A percentile compares a stretch with the other conserved stretches of the same genome.
Evolutionary conservation across 352 stramenopile genomes (phyloP).

Genomic region (Plasmopara muralis): DNA sequence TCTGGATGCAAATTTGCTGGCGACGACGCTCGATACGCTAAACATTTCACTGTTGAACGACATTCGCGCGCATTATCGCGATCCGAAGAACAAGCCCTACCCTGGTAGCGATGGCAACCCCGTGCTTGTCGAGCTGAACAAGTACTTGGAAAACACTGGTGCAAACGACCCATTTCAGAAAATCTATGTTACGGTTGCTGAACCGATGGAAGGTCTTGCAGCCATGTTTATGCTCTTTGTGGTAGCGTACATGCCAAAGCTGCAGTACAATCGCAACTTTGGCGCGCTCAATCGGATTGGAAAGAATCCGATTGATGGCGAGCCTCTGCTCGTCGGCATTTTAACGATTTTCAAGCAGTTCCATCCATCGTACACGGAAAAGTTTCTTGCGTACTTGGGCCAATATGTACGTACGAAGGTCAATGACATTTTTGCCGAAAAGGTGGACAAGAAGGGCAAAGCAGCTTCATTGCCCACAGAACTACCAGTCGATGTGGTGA

Average conservation of each 20-base stretch:
- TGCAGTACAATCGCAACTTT: conserved; percentile 90
- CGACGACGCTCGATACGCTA: conserved; percentile 83
- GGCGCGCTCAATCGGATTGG: conserved; percentile 82
- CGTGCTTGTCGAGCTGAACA: conserved; percentile 87
- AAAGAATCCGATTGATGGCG: conserved; percentile 90
- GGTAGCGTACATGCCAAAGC: conserved; percentile 89
- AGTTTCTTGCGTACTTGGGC: conserved; percentile 89
- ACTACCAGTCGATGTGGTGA: conserved; percentile 76
- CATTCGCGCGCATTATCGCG: conserved; percentile 80
- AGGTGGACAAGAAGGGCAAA: conserved; percentile 46
- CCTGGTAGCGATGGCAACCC: conserved; percentile 70
- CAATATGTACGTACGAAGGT: conserved; percentile 90
- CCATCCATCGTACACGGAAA: conserved; percentile 90
- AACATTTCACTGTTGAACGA: conserved; percentile 88
- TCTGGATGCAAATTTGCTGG: conserved; percentile 88
- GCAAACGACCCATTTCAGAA: conserved; percentile 91
- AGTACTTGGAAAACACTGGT: conserved; percentile 89
- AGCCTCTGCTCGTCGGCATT: conserved; percentile 87
- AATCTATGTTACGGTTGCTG: conserved; percentile 91
- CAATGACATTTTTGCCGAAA: conserved; percentile 69
- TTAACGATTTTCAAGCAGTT: conserved; percentile 93
- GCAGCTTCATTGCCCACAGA: conserved; percentile 31
- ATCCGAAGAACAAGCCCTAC: conserved; percentile 78
- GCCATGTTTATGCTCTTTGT: conserved; percentile 90
- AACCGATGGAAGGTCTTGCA: conserved; percentile 86